Evolutionary conservation across 2,329 filamentous ascomycete genomes (phyloP), one percentile per base, ranked within the genome.

Genomic region (Fonsecaea erecta): DNA sequence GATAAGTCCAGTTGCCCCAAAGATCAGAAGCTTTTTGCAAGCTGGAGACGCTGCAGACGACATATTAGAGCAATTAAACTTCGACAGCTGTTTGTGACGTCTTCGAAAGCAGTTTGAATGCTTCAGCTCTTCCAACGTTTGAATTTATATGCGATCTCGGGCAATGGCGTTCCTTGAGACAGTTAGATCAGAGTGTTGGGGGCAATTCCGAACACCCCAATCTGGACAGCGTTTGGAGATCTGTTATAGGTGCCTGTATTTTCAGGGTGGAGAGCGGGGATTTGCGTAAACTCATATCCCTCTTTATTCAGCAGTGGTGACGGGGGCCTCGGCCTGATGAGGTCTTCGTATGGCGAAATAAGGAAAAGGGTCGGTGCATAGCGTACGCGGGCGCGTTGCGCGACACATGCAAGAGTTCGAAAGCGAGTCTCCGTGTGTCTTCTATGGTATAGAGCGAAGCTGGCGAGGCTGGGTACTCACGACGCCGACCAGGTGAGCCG

Each of bases 1-100:
- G 43, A 86, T 85, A 7, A 80, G 72, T 28, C 83, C 83, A 0
- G 83, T 85, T 16, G 81, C 82, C 30, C 84, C 83, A 68, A 86
- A 80, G n/a, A 86, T 72, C 14, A 86, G 76, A 28, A 85, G 60
- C 40, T 62, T 68, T 58, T 68, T 66, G 58, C 53, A 60, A 18
- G 48, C 40, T 12, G 43, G 28, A 34, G 58, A 46, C n/a, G 8
- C n/a, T 35, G 62, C n/a, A n/a, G n/a, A n/a, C n/a, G n/a, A n/a
- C n/a, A n/a, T n/a, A n/a, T n/a, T n/a, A n/a, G n/a, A n/a, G n/a
- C n/a, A n/a, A n/a, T n/a, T n/a, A n/a, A n/a, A n/a, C n/a, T n/a
- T n/a, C n/a, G n/a, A n/a, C n/a, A n/a, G n/a, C n/a, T n/a, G n/a
- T n/a, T n/a, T n/a, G n/a, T 11, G 14, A 18, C 21, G 21, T n/a